A percentile compares a stretch with the other conserved stretches of the same genome.
phyloP scores from a whole-genome alignment of 179 eudicot genomes.

The Beta macrorhiza region DNA sequence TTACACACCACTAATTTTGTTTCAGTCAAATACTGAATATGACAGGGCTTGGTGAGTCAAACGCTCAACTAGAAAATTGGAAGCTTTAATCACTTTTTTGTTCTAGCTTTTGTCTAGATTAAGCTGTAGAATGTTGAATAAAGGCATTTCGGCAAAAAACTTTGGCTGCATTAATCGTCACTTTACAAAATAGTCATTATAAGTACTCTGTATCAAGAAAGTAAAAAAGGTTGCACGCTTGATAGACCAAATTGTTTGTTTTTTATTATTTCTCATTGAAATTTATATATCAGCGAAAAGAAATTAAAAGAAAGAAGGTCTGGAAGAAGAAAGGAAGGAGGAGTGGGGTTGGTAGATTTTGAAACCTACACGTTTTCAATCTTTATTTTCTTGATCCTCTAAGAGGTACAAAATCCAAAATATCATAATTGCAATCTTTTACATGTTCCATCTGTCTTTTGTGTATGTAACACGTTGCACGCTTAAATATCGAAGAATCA shows the following conservation, averaged over 20 bases:
- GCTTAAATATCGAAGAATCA: too few relatives aligned
- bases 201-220: too few relatives aligned
- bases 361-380: slow-evolving; percentile 6
- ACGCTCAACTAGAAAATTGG: background rate
- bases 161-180: background rate
- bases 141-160: background rate
- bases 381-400: background rate
- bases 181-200: background rate
- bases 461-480: too few relatives aligned
- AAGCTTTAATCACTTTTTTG: slow-evolving; percentile 4
- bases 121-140: slow-evolving; percentile 20
- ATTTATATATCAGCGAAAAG: background rate
- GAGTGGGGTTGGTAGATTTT: slow-evolving; percentile 3
- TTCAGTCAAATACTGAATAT: slow-evolving; percentile 16
- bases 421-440: too few relatives aligned
- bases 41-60: slow-evolving; percentile 19
- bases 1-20: background rate
- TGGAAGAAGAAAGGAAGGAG: background rate
- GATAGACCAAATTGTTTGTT: too few relatives aligned
- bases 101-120: slow-evolving; percentile 10
- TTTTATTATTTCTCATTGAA: too few relatives aligned
- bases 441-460: too few relatives aligned
- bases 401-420: background rate
- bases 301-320: background rate
- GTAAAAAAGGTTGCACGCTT: too few relatives aligned